A percentile compares a stretch with the other conserved stretches of the same genome.
These are phyloP conservation scores for Agaricus sinodeliciosus DNA, from an alignment of 768 basidiomycete species.

Conservation along the genomic window DNA sequence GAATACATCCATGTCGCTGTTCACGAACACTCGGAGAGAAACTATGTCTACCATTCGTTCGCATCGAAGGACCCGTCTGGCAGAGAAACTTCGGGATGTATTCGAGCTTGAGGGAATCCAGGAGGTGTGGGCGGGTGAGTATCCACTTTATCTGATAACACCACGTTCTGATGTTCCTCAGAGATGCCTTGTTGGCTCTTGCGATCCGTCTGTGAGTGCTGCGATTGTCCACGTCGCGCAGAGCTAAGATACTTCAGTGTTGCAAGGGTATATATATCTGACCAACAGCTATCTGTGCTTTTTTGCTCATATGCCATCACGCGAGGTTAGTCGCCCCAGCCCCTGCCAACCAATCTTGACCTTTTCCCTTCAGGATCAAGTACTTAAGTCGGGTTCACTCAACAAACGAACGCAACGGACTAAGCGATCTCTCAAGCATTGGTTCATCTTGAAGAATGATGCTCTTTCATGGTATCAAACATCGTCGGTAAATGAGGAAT, in stretches of 20 bases:
- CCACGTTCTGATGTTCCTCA: constrained; percentile 18
- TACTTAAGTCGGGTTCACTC: constrained; percentile 87
- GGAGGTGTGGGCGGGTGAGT: constrained; percentile 78
- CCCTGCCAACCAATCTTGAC: not conserved
- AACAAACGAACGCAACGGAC: constrained; percentile 85
- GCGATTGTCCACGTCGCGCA: not conserved
- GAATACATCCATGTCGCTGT: constrained; percentile 13
- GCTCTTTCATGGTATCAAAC: constrained; percentile 96
- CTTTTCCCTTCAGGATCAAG: constrained; percentile 58
- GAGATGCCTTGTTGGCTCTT: constrained; percentile 95
- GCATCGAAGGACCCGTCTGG: constrained; percentile 64
- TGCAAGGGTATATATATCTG: constrained; percentile 97
- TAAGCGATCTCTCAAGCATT: constrained; percentile 90
- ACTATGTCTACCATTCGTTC: constrained; percentile 71
- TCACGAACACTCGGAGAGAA: constrained; percentile 37
- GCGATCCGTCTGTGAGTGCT: constrained; percentile 74
- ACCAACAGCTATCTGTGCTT: constrained; percentile 94
- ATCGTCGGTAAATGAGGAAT: constrained; percentile 57
- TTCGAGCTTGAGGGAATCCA: constrained; percentile 77
- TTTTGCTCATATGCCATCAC: constrained; percentile 88
- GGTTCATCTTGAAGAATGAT: constrained; percentile 96
- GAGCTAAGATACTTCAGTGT: constrained; percentile 39
- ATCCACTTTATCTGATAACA: not conserved
- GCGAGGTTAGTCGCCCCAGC: constrained; percentile 53
- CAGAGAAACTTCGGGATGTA: constrained; percentile 83